Conservation (phyloP, 768 basidiomycete genomes). For the Rhizopogon sp. region DNA sequence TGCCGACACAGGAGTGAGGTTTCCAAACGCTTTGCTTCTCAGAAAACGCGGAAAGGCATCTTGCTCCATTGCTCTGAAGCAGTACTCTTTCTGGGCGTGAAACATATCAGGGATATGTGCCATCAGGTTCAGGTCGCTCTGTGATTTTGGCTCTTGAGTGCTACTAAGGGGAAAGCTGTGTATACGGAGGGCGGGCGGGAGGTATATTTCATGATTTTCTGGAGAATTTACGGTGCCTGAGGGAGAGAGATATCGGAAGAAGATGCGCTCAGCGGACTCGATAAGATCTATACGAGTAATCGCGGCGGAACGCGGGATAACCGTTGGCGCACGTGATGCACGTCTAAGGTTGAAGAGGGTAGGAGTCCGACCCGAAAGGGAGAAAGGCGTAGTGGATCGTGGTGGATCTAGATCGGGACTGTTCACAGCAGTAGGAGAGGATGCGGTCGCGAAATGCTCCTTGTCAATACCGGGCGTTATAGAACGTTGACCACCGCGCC, state of each 20-base stretch:
- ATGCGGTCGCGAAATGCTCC: constrained; percentile 39
- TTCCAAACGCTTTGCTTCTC: constrained; percentile 96
- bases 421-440: constrained; percentile 40
- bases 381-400: constrained; percentile 81
- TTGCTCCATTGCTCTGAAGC: constrained; percentile 94
- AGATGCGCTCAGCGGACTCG: constrained; percentile 94
- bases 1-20: constrained; percentile 87
- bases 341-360: constrained; percentile 73
- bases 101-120: constrained; percentile 96
- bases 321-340: constrained; percentile 85
- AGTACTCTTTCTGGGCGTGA: constrained; percentile 95
- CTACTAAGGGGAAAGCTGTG: constrained; percentile 84
- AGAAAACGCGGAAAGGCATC: constrained; percentile 93
- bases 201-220: constrained; percentile 96
- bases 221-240: constrained; percentile 70
- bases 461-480: constrained; percentile 32
- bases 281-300: constrained; percentile 89
- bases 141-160: constrained; percentile 63
- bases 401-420: constrained; percentile 36
- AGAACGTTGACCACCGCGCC: constrained; percentile 48
- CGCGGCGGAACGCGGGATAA: constrained; percentile 88
- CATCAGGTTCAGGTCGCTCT: constrained; percentile 64
- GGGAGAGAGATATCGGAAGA: constrained; percentile 87
- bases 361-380: constrained; percentile 67
- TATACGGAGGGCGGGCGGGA: constrained; percentile 89